Evolutionary conservation across 176 grass and related monocot genomes (phyloP), one percentile per base, ranked within the genome.

Genomic region (Guadua angustifolia): DNA sequence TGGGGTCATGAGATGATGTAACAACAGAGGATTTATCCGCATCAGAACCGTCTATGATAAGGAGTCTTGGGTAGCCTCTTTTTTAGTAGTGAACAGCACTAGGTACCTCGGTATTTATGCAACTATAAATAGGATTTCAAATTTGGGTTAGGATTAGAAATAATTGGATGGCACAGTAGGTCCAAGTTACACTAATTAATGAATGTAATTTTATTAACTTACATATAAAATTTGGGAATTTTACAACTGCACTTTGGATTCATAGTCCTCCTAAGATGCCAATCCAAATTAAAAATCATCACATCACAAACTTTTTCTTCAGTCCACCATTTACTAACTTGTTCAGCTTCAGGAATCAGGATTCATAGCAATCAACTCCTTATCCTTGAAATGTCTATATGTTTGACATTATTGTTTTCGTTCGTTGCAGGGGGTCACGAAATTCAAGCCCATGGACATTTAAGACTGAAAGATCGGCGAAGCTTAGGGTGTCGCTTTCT

Each of bases 221-320:
- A 36, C 4, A 36, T 4, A 36, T 36, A 36, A 36, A 36, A 36
- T 36, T 36, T 36, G 35, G 35, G 35, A 36, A 36, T 36, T 36
- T 36, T 36, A 36, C 35, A 36, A 3, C 35, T 62, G 26, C 26
- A 58, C 66, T 17, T 4, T 19, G 39, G 5, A 38, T 35, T 11
- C 22, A 26, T 11, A 49, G 67, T 45, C 80, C 42, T 21, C 17
- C 19, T 16, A 81, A 19, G 5, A 63, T 50, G 22, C 69, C 10
- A 75, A 25, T 84, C 72, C 63, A 84, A 55, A 76, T 15, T 56
- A 25, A 29, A 68, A 8, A 45, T 71, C 36, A 9, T 9, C 12
- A 17, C 16, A 66, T 5, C 9, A 56, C 17, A 42, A 70, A 17
- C 17, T 49, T 61, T 49, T 70, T 46, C 52, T 38, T 52, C 12